A percentile compares a stretch with the other conserved stretches of the same genome.
phyloP scores from a whole-genome alignment of 805 yeast species.

The Saccharomycopsis schoenii region DNA sequence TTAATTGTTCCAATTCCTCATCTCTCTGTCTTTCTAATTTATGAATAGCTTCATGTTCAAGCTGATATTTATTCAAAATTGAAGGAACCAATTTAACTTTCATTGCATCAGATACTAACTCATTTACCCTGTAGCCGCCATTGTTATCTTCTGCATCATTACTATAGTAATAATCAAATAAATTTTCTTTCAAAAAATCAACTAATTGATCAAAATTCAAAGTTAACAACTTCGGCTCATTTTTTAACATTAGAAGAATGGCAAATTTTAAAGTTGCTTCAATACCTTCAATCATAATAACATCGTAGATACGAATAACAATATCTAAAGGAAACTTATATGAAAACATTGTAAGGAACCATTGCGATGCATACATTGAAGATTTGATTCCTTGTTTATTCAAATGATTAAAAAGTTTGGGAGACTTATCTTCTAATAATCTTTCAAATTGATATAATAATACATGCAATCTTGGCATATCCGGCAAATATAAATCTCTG shows the following conservation, averaged over 20 bases:
- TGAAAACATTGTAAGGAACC: slow-evolving; percentile 93
- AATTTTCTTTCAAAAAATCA: slow-evolving; percentile 65
- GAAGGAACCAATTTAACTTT: slow-evolving; percentile 63
- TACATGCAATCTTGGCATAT: slow-evolving; percentile 88
- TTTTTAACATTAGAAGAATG: slow-evolving; percentile 64
- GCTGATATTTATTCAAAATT: slow-evolving; percentile 56
- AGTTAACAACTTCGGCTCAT: slow-evolving; percentile 45
- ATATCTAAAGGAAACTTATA: slow-evolving; percentile 88
- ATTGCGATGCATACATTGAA: slow-evolving; percentile 95
- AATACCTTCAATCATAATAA: slow-evolving; percentile 82
- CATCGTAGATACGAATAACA: slow-evolving; percentile 80
- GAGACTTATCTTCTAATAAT: slow-evolving; percentile 65
- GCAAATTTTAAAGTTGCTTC: slow-evolving; percentile 83
- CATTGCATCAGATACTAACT: slow-evolving; percentile 72
- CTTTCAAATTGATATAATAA: slow-evolving; percentile 86
- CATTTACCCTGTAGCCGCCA: slow-evolving; percentile 50
- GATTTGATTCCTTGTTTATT: slow-evolving; percentile 80
- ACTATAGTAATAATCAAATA: slow-evolving; percentile 61
- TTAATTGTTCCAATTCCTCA: slow-evolving; percentile 48
- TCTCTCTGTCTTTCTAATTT: slow-evolving; percentile 54
- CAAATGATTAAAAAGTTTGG: slow-evolving; percentile 65
- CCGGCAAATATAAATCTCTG: slow-evolving; percentile 69
- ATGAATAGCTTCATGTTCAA: slow-evolving; percentile 68
- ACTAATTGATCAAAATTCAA: slow-evolving; percentile 70
- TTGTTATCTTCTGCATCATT: slow-evolving; percentile 20